Evolutionary conservation across 2,329 filamentous ascomycete species (phyloP).

Genomic region (Amauroascus verrucosus): DNA sequence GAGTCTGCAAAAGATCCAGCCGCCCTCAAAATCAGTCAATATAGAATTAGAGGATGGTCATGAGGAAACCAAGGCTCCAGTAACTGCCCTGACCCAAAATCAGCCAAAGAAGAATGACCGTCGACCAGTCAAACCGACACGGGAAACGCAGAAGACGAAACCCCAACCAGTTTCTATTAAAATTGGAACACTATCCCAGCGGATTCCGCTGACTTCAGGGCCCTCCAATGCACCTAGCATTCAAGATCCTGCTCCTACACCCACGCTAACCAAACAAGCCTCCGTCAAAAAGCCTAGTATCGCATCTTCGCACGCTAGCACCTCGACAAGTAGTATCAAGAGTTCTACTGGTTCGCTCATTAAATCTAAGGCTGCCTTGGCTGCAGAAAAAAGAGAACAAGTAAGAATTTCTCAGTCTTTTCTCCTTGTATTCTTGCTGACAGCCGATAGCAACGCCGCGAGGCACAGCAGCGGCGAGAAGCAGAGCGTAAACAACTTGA

Average conservation of each 20-base stretch:
- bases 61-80: conserved; percentile 22
- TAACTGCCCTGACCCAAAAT: conserved; percentile 21
- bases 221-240: conserved; percentile 42
- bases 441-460: conserved; percentile 55
- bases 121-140: conserved; percentile 36
- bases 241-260: conserved; percentile 40
- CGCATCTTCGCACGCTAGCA: conserved; percentile 48
- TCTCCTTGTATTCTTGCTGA: conserved; percentile 11
- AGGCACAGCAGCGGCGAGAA: conserved; percentile 68
- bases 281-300: conserved; percentile 54
- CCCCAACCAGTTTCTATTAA: conserved; percentile 41
- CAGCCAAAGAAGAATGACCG: conserved; percentile 30
- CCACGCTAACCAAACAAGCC: conserved; percentile 32
- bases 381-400: conserved; percentile 73
- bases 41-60: conserved; percentile 23
- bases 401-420: conserved; percentile 21
- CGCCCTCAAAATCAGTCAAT: conserved; percentile 23
- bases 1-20: conserved; percentile 21
- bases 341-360: conserved; percentile 51
- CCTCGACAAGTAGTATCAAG: conserved; percentile 51
- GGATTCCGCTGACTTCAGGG: conserved; percentile 40
- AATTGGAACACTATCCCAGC: conserved; percentile 40
- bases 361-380: conserved; percentile 60
- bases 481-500: conserved; percentile 63
- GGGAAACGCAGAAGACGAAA: conserved; percentile 38